Base-by-base conservation (phyloP, 371 early-diverging fungal genomes). In the Actinomucor elegans region DNA sequence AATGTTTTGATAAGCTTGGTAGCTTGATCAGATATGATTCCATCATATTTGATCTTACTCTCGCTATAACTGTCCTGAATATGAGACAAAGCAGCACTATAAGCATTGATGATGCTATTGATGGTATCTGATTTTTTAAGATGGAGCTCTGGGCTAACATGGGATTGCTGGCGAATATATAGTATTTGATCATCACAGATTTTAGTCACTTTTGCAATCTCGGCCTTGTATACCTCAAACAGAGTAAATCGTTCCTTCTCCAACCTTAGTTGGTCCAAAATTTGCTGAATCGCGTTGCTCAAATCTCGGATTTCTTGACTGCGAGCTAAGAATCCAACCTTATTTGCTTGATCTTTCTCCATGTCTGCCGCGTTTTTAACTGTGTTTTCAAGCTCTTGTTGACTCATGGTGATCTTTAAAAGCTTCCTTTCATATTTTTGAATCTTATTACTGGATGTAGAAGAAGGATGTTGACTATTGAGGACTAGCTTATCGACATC, bases 111-210 rank as follows among this genome's bases (percentile, higher is more conserved):
- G 9, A 71, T 60, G 3, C 55, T 61, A 8, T 71, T 62, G 32
- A 75, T 69, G 0, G 72, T 42, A 2, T 71, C 62, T 0, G 61
- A 31, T 26, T 67, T 73, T 37, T 75, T 75, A 11, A 69, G 56
- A 5, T 64, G 59, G 15, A 68, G 47, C n/a, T 64, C 69, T 5
- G 75, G 75, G 44, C 65, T 71, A 10, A 66, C 48, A n/a, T 21
- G 53, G 1, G 70, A 53, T 46, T 71, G 75, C 36, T 75, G 75
- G 40, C 60, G 61, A 15, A 75, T 59, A 45, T 67, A 69, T 0
- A 61, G 31, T 3, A 71, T 57, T 35, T 75, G 75, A 23, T 75
- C 75, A 38, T 75, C 75, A n/a, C 72, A 69, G 1, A 58, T 18
- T 10, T 53, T 56, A 24, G 63, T 52, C 0, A 65, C 57, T 17